Percentiles rank a stretch among this genome's conserved stretches.
Conservation (phyloP, 1,284 basidiomycete species). For the Peniophora sp. region DNA sequence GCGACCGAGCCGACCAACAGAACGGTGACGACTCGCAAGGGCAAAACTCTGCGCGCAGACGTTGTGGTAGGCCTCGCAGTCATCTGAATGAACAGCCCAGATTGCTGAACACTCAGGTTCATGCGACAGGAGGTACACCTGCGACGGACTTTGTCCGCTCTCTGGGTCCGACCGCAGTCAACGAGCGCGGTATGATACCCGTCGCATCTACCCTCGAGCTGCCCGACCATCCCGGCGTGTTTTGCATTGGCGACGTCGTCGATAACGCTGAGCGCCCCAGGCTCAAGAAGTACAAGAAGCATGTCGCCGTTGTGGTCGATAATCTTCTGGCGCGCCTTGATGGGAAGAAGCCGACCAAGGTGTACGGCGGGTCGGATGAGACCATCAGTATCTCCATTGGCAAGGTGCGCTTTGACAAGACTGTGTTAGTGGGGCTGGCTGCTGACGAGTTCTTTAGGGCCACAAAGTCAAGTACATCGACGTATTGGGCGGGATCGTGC, state of each 20-base stretch:
- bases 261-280: slow-evolving; percentile 9
- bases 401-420: not conserved
- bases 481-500: too few species aligned
- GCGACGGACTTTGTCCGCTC: slow-evolving; percentile 40
- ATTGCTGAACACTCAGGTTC: slow-evolving; percentile 26
- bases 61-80: slow-evolving; percentile 38
- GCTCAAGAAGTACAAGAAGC: not conserved
- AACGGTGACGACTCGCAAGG: slow-evolving; percentile 41
- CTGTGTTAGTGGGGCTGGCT: too few species aligned
- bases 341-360: not conserved
- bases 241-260: slow-evolving; percentile 51
- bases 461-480: too few species aligned
- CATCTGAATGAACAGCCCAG: slow-evolving; percentile 1
- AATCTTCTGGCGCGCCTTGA: not conserved
- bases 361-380: not conserved
- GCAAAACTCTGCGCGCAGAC: slow-evolving; percentile 45
- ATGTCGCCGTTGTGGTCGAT: not conserved
- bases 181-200: slow-evolving; percentile 32
- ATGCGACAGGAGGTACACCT: slow-evolving; percentile 36
- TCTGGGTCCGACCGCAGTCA: slow-evolving; percentile 33
- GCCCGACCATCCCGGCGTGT: slow-evolving; percentile 35
- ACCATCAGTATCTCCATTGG: not conserved
- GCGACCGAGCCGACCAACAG: slow-evolving; percentile 20
- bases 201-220: slow-evolving; percentile 47
- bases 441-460: too few species aligned